Evolutionary conservation across 2,329 filamentous ascomycete species (phyloP).

Genomic region (Dothistroma pini): DNA sequence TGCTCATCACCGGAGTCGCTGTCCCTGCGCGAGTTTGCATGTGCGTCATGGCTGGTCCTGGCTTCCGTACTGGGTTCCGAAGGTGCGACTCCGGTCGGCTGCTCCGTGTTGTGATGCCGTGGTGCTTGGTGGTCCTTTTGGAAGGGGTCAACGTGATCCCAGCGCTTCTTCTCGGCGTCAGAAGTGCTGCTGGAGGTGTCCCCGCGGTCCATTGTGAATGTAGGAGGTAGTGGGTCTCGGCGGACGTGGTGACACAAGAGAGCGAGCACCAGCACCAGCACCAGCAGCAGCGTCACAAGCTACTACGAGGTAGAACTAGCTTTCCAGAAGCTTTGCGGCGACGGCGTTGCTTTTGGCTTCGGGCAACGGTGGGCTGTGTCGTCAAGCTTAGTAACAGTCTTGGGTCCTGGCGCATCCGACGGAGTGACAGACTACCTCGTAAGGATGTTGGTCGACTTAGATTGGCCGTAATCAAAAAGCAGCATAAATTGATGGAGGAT

Average conservation of each 20-base stretch:
- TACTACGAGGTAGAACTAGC: too few species aligned
- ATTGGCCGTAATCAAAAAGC: neutral
- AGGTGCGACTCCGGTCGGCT: neutral
- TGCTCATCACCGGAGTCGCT: neutral
- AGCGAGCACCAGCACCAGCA: neutral
- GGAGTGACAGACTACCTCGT: too few species aligned
- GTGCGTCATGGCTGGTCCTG: neutral
- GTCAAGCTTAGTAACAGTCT: neutral
- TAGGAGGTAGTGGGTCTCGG: neutral
- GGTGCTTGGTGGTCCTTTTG: neutral
- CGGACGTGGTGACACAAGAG: neutral
- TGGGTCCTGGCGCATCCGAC: too few species aligned
- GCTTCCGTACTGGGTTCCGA: neutral
- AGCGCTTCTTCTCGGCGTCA: neutral
- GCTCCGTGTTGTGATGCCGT: neutral
- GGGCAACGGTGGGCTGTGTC: neutral
- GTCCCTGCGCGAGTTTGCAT: neutral
- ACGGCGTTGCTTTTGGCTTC: neutral
- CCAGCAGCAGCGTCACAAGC: neutral
- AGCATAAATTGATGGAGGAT: neutral
- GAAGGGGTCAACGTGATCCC: constrained; percentile 1
- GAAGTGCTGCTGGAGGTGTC: neutral
- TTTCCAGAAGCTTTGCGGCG: neutral
- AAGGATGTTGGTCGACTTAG: neutral
- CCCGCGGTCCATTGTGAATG: neutral